Evolutionary conservation across 2,329 filamentous ascomycete genomes (phyloP).

Genomic region (Aspergillus novofumigatus): DNA sequence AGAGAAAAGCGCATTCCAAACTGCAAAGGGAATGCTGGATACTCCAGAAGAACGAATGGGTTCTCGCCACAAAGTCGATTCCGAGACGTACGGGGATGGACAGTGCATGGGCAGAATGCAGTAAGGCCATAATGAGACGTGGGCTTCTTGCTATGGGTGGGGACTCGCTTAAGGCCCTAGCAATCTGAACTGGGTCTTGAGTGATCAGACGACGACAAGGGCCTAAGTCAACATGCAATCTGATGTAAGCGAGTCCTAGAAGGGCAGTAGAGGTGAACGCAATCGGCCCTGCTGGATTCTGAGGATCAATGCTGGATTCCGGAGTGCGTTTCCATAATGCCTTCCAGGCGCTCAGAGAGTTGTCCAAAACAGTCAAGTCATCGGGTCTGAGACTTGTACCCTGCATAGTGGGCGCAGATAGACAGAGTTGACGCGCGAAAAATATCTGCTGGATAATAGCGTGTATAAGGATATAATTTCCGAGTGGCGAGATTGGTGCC

Average conservation of each 20-base stretch:
- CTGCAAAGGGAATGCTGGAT: constrained; percentile 54
- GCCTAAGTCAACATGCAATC: constrained; percentile 45
- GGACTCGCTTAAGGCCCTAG: constrained; percentile 42
- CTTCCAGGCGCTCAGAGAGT: constrained; percentile 49
- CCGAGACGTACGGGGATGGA: constrained; percentile 53
- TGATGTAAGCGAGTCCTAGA: constrained; percentile 45
- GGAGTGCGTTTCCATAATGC: constrained; percentile 50
- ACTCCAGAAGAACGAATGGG: constrained; percentile 53
- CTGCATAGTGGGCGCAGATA: constrained; percentile 41
- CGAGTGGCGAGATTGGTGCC: constrained; percentile 45
- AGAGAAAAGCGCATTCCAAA: constrained; percentile 49
- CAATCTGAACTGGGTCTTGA: constrained; percentile 45
- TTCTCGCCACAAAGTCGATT: constrained; percentile 50
- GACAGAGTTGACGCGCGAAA: constrained; percentile 46
- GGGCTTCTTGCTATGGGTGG: constrained; percentile 42
- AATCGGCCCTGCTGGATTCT: constrained; percentile 50
- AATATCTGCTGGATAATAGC: constrained; percentile 54
- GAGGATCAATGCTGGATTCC: constrained; percentile 52
- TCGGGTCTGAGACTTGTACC: constrained; percentile 43
- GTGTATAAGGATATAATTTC: constrained; percentile 53
- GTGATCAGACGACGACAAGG: constrained; percentile 46
- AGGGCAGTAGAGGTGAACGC: constrained; percentile 51
- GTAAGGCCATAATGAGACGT: constrained; percentile 46
- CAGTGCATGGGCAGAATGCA: constrained; percentile 53
- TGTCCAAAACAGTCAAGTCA: constrained; percentile 43